Conservation (phyloP, 2,329 filamentous ascomycete species). For the Pestalotiopsis sp. region DNA sequence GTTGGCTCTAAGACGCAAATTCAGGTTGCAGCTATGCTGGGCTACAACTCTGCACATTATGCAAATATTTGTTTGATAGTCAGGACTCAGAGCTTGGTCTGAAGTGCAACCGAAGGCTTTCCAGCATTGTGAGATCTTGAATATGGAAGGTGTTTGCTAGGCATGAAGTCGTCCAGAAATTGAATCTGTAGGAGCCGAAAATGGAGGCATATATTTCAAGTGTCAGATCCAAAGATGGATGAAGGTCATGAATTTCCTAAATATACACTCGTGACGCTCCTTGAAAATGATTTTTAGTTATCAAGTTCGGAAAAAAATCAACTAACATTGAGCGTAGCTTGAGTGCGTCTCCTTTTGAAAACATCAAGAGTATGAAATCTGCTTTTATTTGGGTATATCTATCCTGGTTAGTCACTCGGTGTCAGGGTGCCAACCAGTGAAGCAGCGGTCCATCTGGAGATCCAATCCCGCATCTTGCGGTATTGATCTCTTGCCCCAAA, state of each 20-base stretch:
- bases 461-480: neutral
- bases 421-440: neutral
- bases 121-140: neutral
- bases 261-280: neutral
- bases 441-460: neutral
- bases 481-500: neutral
- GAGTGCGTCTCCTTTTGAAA: neutral
- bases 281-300: too few relatives aligned
- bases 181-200: neutral
- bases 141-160: neutral
- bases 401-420: neutral
- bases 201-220: neutral
- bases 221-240: neutral
- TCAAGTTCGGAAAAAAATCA: neutral
- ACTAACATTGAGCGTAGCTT: neutral
- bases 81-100: too few relatives aligned
- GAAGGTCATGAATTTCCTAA: neutral
- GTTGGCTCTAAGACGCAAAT: too few relatives aligned
- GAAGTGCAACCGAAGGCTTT: too few relatives aligned
- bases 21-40: too few relatives aligned
- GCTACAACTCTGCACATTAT: too few relatives aligned
- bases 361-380: neutral
- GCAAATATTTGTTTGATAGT: too few relatives aligned
- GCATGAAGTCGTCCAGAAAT: neutral
- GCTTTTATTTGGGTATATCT: neutral